A percentile compares a stretch with the other conserved stretches of the same genome.
These are phyloP conservation scores for Tulasnella sp. DNA, from an alignment of 768 basidiomycete species.

Conservation along the genomic window DNA sequence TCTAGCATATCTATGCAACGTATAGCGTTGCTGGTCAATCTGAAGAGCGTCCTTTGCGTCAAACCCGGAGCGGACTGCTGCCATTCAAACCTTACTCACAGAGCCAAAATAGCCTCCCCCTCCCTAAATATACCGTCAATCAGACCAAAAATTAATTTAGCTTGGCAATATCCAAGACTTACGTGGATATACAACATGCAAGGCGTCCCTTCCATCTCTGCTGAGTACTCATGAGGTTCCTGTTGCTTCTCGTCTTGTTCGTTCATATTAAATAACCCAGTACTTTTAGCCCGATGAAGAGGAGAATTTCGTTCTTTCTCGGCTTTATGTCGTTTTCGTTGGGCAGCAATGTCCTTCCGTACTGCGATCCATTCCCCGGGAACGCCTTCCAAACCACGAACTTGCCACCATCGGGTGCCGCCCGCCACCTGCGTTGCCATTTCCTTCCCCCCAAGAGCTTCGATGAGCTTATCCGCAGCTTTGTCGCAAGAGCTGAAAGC, in stretches of 20 bases:
- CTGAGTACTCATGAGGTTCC: slow-evolving; percentile 32
- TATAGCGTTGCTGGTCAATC: slow-evolving; percentile 58
- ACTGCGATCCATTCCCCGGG: slow-evolving; percentile 50
- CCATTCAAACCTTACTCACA: slow-evolving; percentile 8
- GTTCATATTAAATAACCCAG: slow-evolving; percentile 16
- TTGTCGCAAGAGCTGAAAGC: slow-evolving; percentile 35
- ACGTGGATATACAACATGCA: slow-evolving; percentile 42
- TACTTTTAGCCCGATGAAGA: slow-evolving; percentile 33
- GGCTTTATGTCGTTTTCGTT: slow-evolving; percentile 29
- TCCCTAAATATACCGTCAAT: not conserved
- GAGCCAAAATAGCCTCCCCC: slow-evolving; percentile 31
- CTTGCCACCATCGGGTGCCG: slow-evolving; percentile 97
- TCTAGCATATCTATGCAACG: slow-evolving; percentile 53
- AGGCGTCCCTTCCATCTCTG: slow-evolving; percentile 41
- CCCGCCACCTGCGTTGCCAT: slow-evolving; percentile 69
- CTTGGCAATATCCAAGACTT: slow-evolving; percentile 2
- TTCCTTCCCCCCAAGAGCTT: slow-evolving; percentile 75
- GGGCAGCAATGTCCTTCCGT: slow-evolving; percentile 40
- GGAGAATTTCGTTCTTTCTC: slow-evolving; percentile 34
- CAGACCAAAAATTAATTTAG: slow-evolving; percentile 21
- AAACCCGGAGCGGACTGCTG: slow-evolving; percentile 17
- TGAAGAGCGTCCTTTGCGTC: slow-evolving; percentile 16
- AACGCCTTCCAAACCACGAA: slow-evolving; percentile 75
- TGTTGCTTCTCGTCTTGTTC: not conserved
- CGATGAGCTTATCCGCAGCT: slow-evolving; percentile 55